phyloP scores from a whole-genome alignment of 768 basidiomycete genomes.

The Pleurotus sapidus region DNA sequence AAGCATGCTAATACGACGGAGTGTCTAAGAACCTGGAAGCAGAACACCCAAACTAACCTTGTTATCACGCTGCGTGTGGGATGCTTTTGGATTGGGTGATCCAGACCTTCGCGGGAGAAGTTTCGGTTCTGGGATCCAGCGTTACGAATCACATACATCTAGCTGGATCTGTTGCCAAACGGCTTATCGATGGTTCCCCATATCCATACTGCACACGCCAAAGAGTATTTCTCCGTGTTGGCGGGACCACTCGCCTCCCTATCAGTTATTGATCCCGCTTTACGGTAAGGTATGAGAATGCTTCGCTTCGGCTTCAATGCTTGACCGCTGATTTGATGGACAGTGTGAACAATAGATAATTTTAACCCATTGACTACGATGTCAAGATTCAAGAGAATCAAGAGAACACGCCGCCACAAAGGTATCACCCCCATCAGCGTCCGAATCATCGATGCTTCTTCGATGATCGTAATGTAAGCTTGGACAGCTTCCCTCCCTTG shows the following conservation, averaged over 20 bases:
- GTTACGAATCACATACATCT: neutral
- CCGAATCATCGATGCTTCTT: neutral
- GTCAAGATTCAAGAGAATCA: neutral
- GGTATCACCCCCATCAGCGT: conserved; percentile 2
- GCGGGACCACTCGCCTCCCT: no score
- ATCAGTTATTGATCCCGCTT: no score
- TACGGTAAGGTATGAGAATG: neutral
- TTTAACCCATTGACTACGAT: neutral
- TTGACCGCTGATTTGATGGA: neutral
- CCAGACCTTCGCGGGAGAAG: conserved; percentile 7
- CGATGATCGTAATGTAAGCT: conserved; percentile 1
- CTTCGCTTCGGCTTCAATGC: neutral
- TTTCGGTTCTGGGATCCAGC: neutral
- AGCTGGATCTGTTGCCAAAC: neutral
- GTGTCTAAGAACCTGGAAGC: no score
- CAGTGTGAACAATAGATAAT: neutral
- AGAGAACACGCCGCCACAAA: conserved; percentile 3
- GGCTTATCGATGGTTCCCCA: neutral
- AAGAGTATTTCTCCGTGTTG: no score
- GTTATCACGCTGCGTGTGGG: no score
- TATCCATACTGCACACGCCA: neutral
- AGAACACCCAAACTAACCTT: no score
- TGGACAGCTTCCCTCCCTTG: no score
- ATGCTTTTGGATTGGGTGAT: neutral
- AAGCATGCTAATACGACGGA: no score